These are phyloP conservation scores for Phoenix dactylifera DNA, from an alignment of 176 grass and related monocot species.

Conservation along the genomic window DNA sequence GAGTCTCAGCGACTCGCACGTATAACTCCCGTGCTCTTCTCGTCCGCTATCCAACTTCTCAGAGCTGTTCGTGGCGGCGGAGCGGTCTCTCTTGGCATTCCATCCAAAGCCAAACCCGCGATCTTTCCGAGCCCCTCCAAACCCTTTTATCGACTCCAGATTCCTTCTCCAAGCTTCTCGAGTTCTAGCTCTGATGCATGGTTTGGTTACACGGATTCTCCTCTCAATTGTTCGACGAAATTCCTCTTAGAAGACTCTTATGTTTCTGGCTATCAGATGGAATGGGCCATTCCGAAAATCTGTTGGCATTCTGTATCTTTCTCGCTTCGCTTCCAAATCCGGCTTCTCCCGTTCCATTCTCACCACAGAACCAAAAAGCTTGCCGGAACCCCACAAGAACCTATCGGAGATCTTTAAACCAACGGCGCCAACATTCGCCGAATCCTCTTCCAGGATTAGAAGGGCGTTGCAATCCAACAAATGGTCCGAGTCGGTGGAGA, in stretches of 20 bases:
- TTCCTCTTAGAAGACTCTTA: constrained; percentile 37
- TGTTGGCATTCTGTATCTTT: not conserved
- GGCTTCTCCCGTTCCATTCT: not conserved
- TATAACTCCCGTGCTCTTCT: too few species aligned
- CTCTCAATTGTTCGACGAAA: constrained; percentile 36
- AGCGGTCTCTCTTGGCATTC: too few species aligned
- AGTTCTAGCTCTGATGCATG: constrained; percentile 1
- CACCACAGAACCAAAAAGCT: too few species aligned
- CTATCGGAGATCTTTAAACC: constrained; percentile 18
- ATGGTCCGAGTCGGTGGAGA: constrained; percentile 29
- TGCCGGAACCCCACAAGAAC: constrained; percentile 8
- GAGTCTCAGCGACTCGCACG: too few species aligned
- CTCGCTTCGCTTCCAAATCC: constrained; percentile 15
- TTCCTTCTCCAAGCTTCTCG: constrained; percentile 1
- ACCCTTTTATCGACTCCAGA: not conserved
- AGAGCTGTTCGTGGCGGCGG: too few species aligned
- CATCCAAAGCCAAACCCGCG: too few species aligned
- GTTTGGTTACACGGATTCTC: not conserved
- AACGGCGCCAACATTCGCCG: not conserved
- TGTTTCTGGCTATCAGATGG: constrained; percentile 49
- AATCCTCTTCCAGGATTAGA: constrained; percentile 18
- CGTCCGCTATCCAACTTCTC: too few species aligned
- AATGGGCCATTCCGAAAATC: constrained; percentile 5
- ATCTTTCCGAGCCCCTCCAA: too few species aligned
- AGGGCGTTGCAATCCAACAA: constrained; percentile 17